Evolutionary conservation across 2,329 filamentous ascomycete species (phyloP).

Genomic region (Calonectria ilicicola): DNA sequence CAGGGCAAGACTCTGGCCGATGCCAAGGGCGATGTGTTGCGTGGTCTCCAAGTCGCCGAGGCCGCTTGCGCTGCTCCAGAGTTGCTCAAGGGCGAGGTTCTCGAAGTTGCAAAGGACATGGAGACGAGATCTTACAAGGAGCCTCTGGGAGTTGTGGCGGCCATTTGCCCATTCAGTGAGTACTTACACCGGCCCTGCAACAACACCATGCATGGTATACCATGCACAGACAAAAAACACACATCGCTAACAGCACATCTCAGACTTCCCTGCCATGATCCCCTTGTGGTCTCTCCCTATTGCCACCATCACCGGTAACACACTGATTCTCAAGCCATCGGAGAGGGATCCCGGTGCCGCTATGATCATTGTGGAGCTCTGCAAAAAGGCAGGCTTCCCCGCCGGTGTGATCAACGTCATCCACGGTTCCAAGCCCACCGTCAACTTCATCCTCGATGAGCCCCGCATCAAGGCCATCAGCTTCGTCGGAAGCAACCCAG

Average conservation of each 20-base stretch:
- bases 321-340: conserved; percentile 81
- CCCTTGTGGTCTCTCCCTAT: conserved; percentile 85
- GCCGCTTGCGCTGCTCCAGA: conserved; percentile 80
- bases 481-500: conserved; percentile 77
- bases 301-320: conserved; percentile 83
- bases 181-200: not conserved
- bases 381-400: conserved; percentile 80
- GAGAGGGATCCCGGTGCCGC: conserved; percentile 82
- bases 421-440: conserved; percentile 72
- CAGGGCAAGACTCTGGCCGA: conserved; percentile 85
- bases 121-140: conserved; percentile 83
- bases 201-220: not conserved
- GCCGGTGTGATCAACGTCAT: conserved; percentile 78
- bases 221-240: too few species aligned
- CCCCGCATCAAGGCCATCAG: conserved; percentile 76
- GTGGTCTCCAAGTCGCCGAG: conserved; percentile 82
- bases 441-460: conserved; percentile 77
- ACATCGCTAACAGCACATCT: not conserved
- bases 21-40: conserved; percentile 79
- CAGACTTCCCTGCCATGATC: conserved; percentile 88
- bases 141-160: conserved; percentile 80
- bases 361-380: conserved; percentile 83
- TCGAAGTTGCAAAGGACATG: conserved; percentile 87
- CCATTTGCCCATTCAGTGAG: conserved; percentile 83
- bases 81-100: conserved; percentile 78